Evolutionary conservation across 495 filamentous ascomycete species (phyloP).

Genomic region (Daldinia childiae): DNA sequence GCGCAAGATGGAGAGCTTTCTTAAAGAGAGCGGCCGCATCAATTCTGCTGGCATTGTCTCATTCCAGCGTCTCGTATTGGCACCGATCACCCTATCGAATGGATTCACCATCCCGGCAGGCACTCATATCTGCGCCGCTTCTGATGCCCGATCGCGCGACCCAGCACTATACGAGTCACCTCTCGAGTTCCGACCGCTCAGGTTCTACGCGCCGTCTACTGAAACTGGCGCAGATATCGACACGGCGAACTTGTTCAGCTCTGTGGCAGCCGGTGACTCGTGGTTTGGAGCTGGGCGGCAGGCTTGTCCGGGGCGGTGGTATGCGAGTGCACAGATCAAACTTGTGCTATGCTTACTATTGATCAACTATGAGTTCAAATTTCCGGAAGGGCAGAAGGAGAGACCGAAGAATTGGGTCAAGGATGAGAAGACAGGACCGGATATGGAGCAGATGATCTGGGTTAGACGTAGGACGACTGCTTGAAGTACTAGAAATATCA

Average conservation of each 20-base stretch:
- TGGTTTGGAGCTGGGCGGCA: slow-evolving; percentile 1
- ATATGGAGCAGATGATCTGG: slow-evolving; percentile 10
- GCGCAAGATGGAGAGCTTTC: background rate
- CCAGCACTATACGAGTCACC: background rate
- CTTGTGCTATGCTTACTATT: background rate
- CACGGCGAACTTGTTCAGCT: background rate
- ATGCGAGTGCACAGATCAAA: slow-evolving; percentile 5
- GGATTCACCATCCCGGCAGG: background rate
- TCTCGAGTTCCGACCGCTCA: background rate
- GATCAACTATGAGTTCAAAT: background rate
- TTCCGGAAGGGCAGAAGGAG: background rate
- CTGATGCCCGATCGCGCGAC: background rate
- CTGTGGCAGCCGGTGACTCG: background rate
- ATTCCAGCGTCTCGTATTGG: background rate
- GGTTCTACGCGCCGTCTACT: background rate
- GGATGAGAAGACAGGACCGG: background rate
- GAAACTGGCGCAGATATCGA: background rate
- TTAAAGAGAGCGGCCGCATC: background rate
- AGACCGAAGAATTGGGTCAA: slow-evolving; percentile 3
- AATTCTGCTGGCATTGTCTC: background rate
- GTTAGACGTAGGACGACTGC: background rate
- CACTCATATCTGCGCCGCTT: background rate
- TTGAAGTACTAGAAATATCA: background rate
- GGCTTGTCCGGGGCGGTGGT: slow-evolving; percentile 3
- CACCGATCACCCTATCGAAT: background rate